A percentile compares a stretch with the other conserved stretches of the same genome.
Conservation (phyloP, 192 early-diverging fungal species). For the Coemansia sp. region DNA sequence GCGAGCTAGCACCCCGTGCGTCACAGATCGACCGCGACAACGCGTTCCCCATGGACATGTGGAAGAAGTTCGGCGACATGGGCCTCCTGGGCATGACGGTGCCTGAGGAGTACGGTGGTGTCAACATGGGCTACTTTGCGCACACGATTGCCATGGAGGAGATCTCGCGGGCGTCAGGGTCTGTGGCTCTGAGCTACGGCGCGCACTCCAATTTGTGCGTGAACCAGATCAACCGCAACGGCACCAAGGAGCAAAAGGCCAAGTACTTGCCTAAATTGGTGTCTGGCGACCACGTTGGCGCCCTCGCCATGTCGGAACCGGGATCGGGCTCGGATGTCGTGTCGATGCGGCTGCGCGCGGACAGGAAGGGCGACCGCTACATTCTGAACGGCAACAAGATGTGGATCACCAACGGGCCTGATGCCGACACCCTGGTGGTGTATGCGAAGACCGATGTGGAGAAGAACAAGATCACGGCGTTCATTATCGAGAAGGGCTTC, state of each 20-base stretch:
- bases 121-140: conserved; percentile 85
- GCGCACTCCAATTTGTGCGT: conserved; percentile 98
- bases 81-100: conserved; percentile 92
- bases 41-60: conserved; percentile 93
- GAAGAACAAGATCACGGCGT: conserved; percentile 92
- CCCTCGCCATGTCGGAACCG: conserved; percentile 93
- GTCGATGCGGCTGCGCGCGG: conserved; percentile 82
- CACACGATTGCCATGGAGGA: conserved; percentile 95
- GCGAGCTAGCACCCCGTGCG: conserved; percentile 82
- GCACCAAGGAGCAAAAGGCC: conserved; percentile 78
- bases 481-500: conserved; percentile 86
- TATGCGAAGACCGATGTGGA: conserved; percentile 87
- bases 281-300: conserved; percentile 84
- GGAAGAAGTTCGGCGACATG: conserved; percentile 96
- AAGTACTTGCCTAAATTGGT: conserved; percentile 92
- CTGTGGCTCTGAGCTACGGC: conserved; percentile 90
- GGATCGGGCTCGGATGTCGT: conserved; percentile 91
- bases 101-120: conserved; percentile 83
- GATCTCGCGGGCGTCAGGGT: conserved; percentile 82
- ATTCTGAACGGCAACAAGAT: conserved; percentile 89
- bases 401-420: conserved; percentile 97
- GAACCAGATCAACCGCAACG: conserved; percentile 94
- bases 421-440: conserved; percentile 86
- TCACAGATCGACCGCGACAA: conserved; percentile 81
- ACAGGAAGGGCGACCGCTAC: conserved; percentile 81